Conservation (phyloP, 148 eudicot species). For the Camellia granthamiana region DNA sequence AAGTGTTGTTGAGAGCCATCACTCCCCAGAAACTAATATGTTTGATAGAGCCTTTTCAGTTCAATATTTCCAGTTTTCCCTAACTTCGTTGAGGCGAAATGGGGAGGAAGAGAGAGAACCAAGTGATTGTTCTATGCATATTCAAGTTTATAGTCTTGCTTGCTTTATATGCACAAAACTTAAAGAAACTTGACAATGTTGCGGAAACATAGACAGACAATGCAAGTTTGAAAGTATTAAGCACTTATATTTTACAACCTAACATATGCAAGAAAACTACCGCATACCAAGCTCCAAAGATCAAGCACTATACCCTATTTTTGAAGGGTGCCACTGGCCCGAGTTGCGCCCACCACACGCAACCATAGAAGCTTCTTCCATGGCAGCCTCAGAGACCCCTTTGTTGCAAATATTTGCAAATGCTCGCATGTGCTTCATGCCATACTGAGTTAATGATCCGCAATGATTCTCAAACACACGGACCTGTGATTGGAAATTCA, state of each 20-base stretch:
- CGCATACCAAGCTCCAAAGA: background rate
- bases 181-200: background rate
- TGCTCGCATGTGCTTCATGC: conserved; percentile 92
- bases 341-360: conserved; percentile 28
- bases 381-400: conserved; percentile 26
- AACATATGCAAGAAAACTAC: background rate
- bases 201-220: background rate
- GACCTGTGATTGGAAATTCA: conserved; percentile 38
- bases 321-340: conserved; percentile 20
- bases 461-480: conserved; percentile 77
- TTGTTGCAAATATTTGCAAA: conserved; percentile 91
- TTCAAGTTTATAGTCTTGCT: too few species aligned
- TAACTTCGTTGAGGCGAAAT: too few species aligned
- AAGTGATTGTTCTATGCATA: too few species aligned
- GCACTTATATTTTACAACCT: conserved; percentile 8
- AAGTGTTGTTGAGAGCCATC: too few species aligned
- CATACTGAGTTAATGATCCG: conserved; percentile 80
- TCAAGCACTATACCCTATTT: conserved; percentile 44
- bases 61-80: too few species aligned
- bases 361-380: conserved; percentile 53
- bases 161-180: background rate
- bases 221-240: background rate
- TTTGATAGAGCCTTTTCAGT: too few species aligned
- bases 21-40: too few species aligned
- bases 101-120: too few species aligned